Evolutionary conservation across 768 basidiomycete genomes (phyloP).

Genomic region (Macrocybe gigantea): DNA sequence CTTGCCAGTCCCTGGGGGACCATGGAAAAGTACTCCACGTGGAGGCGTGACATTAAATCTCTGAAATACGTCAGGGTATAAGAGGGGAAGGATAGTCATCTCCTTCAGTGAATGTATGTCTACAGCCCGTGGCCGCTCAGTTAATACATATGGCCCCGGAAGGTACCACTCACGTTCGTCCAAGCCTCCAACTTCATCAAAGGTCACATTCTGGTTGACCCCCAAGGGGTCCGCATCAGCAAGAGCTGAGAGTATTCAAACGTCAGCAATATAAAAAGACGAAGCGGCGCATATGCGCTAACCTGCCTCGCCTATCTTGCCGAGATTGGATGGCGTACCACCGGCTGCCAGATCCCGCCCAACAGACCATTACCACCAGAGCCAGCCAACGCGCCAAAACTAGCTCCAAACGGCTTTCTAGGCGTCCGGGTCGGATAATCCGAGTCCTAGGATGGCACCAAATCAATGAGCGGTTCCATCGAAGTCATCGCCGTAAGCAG

Average conservation of each 20-base stretch:
- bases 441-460: constrained; percentile 48
- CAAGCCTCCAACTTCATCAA: constrained; percentile 94
- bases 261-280: constrained; percentile 9
- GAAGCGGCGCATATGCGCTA: not conserved
- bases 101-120: constrained; percentile 97
- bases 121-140: constrained; percentile 19
- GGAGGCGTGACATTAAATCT: constrained; percentile 92
- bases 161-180: constrained; percentile 69
- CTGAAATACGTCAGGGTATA: constrained; percentile 97
- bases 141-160: constrained; percentile 1
- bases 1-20: constrained; percentile 98
- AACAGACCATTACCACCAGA: constrained; percentile 48
- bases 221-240: constrained; percentile 96
- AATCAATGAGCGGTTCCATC: constrained; percentile 2
- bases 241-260: constrained; percentile 44
- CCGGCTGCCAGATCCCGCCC: constrained; percentile 62
- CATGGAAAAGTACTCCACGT: constrained; percentile 94
- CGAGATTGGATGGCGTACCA: constrained; percentile 81
- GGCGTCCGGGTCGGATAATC: constrained; percentile 65
- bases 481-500: not conserved
- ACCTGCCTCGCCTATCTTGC: constrained; percentile 67
- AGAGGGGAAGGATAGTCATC: constrained; percentile 92
- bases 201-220: constrained; percentile 88
- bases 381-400: constrained; percentile 46
- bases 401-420: constrained; percentile 53